Base-by-base conservation (phyloP, 2,329 filamentous ascomycete species). In the Lachnellula arida region DNA sequence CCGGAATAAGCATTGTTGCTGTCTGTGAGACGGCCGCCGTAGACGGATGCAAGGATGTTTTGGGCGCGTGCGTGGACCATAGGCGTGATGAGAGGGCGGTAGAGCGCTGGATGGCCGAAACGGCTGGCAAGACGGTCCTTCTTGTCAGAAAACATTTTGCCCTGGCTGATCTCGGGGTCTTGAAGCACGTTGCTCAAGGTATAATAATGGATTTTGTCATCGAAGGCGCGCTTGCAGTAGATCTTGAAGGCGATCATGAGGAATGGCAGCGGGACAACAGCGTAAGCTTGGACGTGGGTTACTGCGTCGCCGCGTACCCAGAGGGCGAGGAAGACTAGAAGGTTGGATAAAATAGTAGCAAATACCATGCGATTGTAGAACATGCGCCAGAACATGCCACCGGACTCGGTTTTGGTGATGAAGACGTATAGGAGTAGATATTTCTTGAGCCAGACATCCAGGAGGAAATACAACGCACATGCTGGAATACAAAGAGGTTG, bases 61-160 rank as follows among this genome's bases (percentile, higher is more conserved):
- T 94, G 89, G 2, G 91, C 90, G 72, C 89, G 96, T 53, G 90
- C 88, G 66, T 95, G 88, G 3, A 97, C 93, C 92, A 97, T 97
- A 2, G 93, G 93, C 0, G 91, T 96, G 65, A 93, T 92, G 19
- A 97, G 79, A 3, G 89, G 87, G 71, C 88, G 89, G 76, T 94
- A 96, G 15, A 97, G 79, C 4, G 89, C 91, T 1, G 93, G 94
- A 70, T 99, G 91, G 2, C 91, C 92, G 69, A 97, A 99, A 25
- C 89, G 82, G 23, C 84, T 85, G 57, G 82, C 87, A 54, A 91
- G 81, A 66, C 82, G 87, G 71, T 87, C 91, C 68, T 73, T 86
- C 65, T 80, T 82, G 70, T 76, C 69, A 15, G 77, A 76, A 51
- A 75, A 73, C 53, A 81, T 77, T 70, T 82, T 84, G 25, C 54